phyloP scores from a whole-genome alignment of 1,284 basidiomycete genomes.

The Ustilago curta region DNA sequence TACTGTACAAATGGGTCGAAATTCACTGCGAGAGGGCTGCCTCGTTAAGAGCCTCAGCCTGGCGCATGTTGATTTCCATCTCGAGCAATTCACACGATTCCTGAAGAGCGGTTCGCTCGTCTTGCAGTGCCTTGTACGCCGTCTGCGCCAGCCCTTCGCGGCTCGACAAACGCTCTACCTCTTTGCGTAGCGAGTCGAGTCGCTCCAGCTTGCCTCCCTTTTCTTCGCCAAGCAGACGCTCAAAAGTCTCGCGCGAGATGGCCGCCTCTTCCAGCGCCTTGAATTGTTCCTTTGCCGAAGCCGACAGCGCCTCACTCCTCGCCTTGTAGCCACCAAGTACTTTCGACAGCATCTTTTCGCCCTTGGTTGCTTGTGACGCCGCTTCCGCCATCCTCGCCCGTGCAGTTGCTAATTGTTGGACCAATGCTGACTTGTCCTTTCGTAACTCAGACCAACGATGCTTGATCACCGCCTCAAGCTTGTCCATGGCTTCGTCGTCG shows the following conservation, averaged over 20 bases:
- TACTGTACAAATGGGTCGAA: conserved; percentile 4
- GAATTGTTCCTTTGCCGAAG: conserved; percentile 63
- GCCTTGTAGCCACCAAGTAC: conserved; percentile 90
- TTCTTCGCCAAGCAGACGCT: conserved; percentile 56
- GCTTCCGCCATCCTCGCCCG: conserved; percentile 84
- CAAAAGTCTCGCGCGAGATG: conserved; percentile 55
- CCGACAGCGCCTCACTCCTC: conserved; percentile 78
- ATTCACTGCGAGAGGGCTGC: conserved; percentile 14
- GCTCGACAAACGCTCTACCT: conserved; percentile 56
- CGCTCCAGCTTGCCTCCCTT: conserved; percentile 54
- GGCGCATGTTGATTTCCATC: conserved; percentile 66
- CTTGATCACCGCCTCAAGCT: conserved; percentile 71
- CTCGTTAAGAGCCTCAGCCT: conserved; percentile 55
- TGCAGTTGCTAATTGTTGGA: conserved; percentile 76
- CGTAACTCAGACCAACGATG: conserved; percentile 73
- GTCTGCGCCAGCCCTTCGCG: conserved; percentile 56
- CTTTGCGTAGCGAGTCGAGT: conserved; percentile 52
- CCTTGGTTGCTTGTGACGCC: conserved; percentile 83
- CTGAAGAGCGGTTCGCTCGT: conserved; percentile 38
- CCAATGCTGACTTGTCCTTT: conserved; percentile 73
- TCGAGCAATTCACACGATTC: conserved; percentile 59
- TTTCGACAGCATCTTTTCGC: conserved; percentile 90
- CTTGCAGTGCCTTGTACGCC: conserved; percentile 52
- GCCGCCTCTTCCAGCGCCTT: conserved; percentile 41
- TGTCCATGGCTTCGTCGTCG: conserved; percentile 73